Percentiles rank a stretch among this genome's conserved stretches.
Conservation (phyloP, 2,329 filamentous ascomycete genomes). For the Venturiaceae sp. region DNA sequence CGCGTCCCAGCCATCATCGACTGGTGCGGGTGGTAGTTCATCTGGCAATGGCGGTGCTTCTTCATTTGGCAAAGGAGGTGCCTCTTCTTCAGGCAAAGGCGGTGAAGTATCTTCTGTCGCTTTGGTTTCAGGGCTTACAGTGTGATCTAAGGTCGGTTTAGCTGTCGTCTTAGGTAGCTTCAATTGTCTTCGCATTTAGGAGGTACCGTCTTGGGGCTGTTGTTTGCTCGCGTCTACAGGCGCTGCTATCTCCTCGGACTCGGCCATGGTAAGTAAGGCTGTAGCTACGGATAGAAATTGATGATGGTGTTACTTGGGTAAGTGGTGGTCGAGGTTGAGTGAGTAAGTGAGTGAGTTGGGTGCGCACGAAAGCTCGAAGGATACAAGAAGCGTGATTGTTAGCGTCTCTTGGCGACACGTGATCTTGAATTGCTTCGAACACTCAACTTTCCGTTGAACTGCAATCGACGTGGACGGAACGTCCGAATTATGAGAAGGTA, state of each 20-base stretch:
- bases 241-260: background rate
- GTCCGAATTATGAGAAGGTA: too few relatives aligned
- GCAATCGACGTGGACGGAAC: too few relatives aligned
- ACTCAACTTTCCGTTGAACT: too few relatives aligned
- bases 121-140: too few relatives aligned
- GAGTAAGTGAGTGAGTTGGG: background rate
- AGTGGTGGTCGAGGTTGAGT: too few relatives aligned
- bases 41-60: conserved; percentile 19
- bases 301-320: too few relatives aligned
- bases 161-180: conserved; percentile 1
- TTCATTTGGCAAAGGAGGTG: conserved; percentile 12
- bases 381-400: background rate
- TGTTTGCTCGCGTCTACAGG: background rate
- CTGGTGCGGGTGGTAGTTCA: conserved; percentile 24
- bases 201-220: conserved; percentile 1
- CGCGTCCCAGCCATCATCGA: conserved; percentile 68
- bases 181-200: background rate
- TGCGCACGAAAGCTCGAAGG: background rate
- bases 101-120: too few relatives aligned
- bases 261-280: background rate
- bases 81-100: conserved; percentile 37
- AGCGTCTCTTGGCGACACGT: background rate
- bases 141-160: conserved; percentile 1
- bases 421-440: too few relatives aligned
- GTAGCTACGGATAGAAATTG: background rate